These are phyloP conservation scores for Pseudoneurospora amorphoporcata DNA, from an alignment of 495 filamentous ascomycete species.

Conservation along the genomic window DNA sequence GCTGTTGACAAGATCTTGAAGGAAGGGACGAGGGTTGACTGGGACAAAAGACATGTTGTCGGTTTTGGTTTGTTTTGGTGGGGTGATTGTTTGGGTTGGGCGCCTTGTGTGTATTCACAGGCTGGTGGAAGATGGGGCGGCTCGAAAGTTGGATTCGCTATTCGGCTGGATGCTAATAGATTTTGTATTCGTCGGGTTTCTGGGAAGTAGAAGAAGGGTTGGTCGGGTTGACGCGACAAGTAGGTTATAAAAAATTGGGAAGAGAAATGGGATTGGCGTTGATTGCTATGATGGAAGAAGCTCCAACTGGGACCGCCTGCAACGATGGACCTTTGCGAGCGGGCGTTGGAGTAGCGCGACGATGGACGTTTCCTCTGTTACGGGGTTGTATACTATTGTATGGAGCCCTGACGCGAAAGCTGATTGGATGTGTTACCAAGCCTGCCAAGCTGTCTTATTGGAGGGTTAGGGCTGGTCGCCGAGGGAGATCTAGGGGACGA, in stretches of 20 bases:
- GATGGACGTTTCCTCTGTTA: background rate
- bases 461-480: background rate
- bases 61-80: background rate
- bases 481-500: background rate
- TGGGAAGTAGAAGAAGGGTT: background rate
- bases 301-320: background rate
- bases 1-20: slow-evolving; percentile 56
- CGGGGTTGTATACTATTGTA: background rate
- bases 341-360: background rate
- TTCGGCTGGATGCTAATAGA: background rate
- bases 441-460: background rate
- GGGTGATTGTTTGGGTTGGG: background rate
- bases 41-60: slow-evolving; percentile 22
- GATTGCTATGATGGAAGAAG: background rate
- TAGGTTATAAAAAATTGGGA: background rate
- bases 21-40: slow-evolving; percentile 25
- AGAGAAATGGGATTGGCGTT: background rate
- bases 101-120: background rate
- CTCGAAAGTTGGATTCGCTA: background rate
- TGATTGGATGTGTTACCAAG: background rate
- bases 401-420: background rate
- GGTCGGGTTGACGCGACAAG: background rate
- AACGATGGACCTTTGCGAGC: background rate
- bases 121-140: background rate
- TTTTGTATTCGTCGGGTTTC: background rate